Evolutionary conservation across 768 basidiomycete genomes (phyloP), one percentile per base, ranked within the genome.

Genomic region (Mycena rosella): DNA sequence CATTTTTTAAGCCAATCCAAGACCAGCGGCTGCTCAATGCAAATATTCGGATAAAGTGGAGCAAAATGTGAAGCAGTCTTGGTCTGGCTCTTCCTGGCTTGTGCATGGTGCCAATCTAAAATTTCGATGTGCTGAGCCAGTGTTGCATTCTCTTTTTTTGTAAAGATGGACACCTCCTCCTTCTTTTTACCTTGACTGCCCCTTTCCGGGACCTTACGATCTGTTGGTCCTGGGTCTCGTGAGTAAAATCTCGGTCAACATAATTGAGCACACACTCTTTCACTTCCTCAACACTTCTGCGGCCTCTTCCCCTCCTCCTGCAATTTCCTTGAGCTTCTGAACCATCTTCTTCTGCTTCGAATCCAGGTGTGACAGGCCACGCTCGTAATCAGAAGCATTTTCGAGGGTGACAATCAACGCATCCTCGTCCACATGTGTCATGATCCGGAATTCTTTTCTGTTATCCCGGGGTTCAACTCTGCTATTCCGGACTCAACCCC

Each of bases 1-100:
- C n/a, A n/a, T n/a, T n/a, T n/a, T n/a, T 75, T 77, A 5, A 78
- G 5, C 77, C 78, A 80, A 11, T 36, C n/a, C 11, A 59, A 78
- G 18, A 79, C 36, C 0, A 71, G 18, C 14, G 73, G 75, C 62
- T 80, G 77, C 30, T 69, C 77, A 20, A 81, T 22, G 24, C 42
- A 20, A 10, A 81, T 72, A 30, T 73, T 74, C 0, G 74, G 76
- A 68, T 79, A 81, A 24, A 69, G 68, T 14, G 34, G 0, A 40
- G 67, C 17, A 34, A 76, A 76, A 38, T 77, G 73, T 8, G 61
- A 15, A 2, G 75, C 77, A 0, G 76, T 78, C 22, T 58, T 64
- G 0, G 18, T 47, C 57, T 79, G 79, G 22, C 69, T 77, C 10
- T 42, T 29, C 55, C 69, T 62, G 0, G 72, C 53, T 42, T 79